phyloP scores from a whole-genome alignment of 148 eudicot genomes.

The Nyssa sinensis region DNA sequence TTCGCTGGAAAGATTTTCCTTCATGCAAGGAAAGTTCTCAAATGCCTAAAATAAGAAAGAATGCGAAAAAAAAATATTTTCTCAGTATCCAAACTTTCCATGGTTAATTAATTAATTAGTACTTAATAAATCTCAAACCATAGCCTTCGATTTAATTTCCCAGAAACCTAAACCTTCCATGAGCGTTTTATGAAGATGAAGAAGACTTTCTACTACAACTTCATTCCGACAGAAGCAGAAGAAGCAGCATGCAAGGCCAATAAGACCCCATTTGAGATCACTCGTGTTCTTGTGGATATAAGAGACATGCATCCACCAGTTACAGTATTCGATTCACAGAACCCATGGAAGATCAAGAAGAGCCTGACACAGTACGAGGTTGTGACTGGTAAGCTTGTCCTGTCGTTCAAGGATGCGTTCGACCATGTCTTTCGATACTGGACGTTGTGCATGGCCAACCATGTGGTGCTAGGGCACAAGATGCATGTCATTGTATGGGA shows the following conservation, averaged over 20 bases:
- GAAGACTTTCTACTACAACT: slow-evolving; percentile 18
- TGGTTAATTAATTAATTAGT: no score
- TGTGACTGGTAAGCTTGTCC: not conserved
- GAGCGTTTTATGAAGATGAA: no score
- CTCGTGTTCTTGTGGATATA: slow-evolving; percentile 12
- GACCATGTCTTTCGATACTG: slow-evolving; percentile 16
- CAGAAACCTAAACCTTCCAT: no score
- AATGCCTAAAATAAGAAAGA: no score
- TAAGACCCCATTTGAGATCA: not conserved
- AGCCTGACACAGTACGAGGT: slow-evolving; percentile 13
- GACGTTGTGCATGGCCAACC: slow-evolving; percentile 4
- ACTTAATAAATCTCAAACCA: no score
- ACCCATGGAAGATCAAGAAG: slow-evolving; percentile 19
- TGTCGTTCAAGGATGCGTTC: slow-evolving; percentile 14
- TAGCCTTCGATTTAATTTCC: no score
- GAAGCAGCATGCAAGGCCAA: slow-evolving; percentile 9
- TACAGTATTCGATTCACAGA: not conserved
- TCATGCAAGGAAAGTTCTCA: no score
- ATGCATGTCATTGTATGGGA: slow-evolving; percentile 15
- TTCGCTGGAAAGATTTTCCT: no score
- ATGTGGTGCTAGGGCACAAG: slow-evolving; percentile 11
- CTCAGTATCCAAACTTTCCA: no score
- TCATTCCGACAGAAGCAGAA: slow-evolving; percentile 17
- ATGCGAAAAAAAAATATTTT: no score
- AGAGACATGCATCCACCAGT: slow-evolving; percentile 14